Evolutionary conservation across 352 stramenopile genomes (phyloP), one percentile per base, ranked within the genome.

Genomic region (Blastocystis hominis): DNA sequence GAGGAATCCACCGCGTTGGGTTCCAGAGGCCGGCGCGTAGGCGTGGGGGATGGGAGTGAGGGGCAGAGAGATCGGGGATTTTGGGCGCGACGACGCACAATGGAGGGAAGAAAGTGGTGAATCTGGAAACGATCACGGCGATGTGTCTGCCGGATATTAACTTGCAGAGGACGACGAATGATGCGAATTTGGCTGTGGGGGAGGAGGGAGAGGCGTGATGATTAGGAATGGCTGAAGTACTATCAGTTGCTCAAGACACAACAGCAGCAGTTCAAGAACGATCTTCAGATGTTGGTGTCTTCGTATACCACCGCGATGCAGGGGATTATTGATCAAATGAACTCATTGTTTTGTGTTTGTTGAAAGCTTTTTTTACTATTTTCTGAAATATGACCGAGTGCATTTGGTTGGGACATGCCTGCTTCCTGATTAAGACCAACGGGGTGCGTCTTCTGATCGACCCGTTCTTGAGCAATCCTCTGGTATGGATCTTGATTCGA

Each of bases 331-430:
- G 68, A 78, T 20, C 42, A 56, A 24, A 78, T 78, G 68, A 50
- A 78, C 15, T 15, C 68, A 36, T 61, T 78, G 40, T 55, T 34
- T 56, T 0, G 7, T 44, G 15, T 24, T 62, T 20, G 10, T 61
- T 36, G 20, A 24, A 34, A 72, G 24, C 68, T 15, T 61, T 62
- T 36, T 55, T 34, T 56, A 1, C 10, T 44, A 15, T 24, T 62
- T 20, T 4, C 36, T 36, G 20, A 24, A 34, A 72, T 44, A 59
- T 86, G 76, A 86, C 54, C 24, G 30, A 86, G 34, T 44, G 81
- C 9, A 78, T 87, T 61, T 87, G 77, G 77, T 50, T 87, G 15
- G 77, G 77, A 64, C 77, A 87, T 69, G 77, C 77, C 4, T 75
- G 62, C n/a, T 87, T 87, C 66, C 36, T 78, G 30, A 72, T 87